Conservation (phyloP, 768 basidiomycete species). For the Arthromyces matolae region DNA sequence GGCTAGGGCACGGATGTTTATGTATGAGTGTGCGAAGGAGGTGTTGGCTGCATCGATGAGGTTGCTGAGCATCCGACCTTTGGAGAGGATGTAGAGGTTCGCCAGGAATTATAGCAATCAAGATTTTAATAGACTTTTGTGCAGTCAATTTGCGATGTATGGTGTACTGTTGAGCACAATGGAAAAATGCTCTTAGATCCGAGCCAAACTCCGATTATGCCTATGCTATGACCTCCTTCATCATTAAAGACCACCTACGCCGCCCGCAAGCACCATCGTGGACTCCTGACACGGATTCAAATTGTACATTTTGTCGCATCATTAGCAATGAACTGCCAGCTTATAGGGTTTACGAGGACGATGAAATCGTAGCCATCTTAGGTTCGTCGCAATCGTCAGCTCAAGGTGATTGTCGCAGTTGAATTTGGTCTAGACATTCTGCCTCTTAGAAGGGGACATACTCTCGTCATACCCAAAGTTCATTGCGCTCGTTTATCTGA, state of each 20-base stretch:
- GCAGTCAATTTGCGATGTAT: too few relatives aligned
- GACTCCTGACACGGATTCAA: slow-evolving; percentile 35
- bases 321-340: slow-evolving; percentile 46
- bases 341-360: slow-evolving; percentile 55
- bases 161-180: too few relatives aligned
- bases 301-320: slow-evolving; percentile 67
- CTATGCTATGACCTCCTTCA: slow-evolving; percentile 65
- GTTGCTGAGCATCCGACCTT: slow-evolving; percentile 80
- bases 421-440: slow-evolving; percentile 58
- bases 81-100: slow-evolving; percentile 89
- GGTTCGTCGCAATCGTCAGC: too few relatives aligned
- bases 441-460: slow-evolving; percentile 64
- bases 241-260: slow-evolving; percentile 58
- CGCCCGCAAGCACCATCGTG: slow-evolving; percentile 46
- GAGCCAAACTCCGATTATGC: too few relatives aligned
- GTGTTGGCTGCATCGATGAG: slow-evolving; percentile 87
- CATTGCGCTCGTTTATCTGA: slow-evolving; percentile 65
- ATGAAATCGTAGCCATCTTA: slow-evolving; percentile 61
- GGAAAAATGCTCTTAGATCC: too few relatives aligned
- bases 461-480: slow-evolving; percentile 65
- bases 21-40: slow-evolving; percentile 86
- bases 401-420: background rate
- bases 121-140: too few relatives aligned
- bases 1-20: slow-evolving; percentile 80
- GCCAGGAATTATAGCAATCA: too few relatives aligned